Conservation (phyloP, 2,329 filamentous ascomycete species). For the Calonectria ilicicola region DNA sequence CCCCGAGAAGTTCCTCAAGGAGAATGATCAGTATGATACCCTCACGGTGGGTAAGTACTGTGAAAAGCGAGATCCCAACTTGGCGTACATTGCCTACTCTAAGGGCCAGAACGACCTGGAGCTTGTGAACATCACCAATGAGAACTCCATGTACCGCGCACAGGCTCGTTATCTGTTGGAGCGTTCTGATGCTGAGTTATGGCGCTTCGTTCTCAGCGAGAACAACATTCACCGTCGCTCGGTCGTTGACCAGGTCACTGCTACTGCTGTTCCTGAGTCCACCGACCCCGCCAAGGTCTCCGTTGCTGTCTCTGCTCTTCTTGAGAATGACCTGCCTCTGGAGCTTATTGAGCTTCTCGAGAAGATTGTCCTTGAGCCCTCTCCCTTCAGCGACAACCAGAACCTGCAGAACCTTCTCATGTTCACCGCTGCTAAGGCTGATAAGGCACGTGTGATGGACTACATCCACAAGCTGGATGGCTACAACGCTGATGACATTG, state of each 20-base stretch:
- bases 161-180: conserved; percentile 96
- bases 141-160: conserved; percentile 99
- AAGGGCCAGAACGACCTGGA: conserved; percentile 99
- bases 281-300: conserved; percentile 95
- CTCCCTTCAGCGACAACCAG: conserved; percentile 96
- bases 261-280: conserved; percentile 93
- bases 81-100: conserved; percentile 93
- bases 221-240: conserved; percentile 97
- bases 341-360: conserved; percentile 98
- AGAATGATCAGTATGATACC: conserved; percentile 97
- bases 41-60: conserved; percentile 96
- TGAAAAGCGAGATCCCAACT: conserved; percentile 96
- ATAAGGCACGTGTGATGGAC: conserved; percentile 93
- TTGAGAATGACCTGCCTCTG: conserved; percentile 88
- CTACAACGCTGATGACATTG: conserved; percentile 94
- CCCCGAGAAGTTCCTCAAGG: conserved; percentile 95
- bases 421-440: conserved; percentile 95
- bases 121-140: conserved; percentile 97
- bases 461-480: conserved; percentile 93
- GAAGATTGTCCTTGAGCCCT: conserved; percentile 99
- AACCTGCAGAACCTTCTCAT: conserved; percentile 96
- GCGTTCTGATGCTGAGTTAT: conserved; percentile 89
- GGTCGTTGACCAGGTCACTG: conserved; percentile 94
- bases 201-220: conserved; percentile 92
- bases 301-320: conserved; percentile 91